Evolutionary conservation across 805 yeast species (phyloP).

Genomic region (Lipomyces sp.): DNA sequence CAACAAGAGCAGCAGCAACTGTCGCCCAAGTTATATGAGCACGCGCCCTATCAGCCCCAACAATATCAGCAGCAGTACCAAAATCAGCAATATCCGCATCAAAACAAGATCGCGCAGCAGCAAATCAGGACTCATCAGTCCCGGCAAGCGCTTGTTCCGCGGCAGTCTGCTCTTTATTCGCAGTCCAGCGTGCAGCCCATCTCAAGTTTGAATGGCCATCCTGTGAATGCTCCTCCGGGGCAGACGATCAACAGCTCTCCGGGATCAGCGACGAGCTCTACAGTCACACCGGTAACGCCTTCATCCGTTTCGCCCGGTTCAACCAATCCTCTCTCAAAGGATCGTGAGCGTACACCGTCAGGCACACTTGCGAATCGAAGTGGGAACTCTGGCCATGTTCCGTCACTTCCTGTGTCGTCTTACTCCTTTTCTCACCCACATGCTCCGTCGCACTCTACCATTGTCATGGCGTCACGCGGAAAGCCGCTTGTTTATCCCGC

Average conservation of each 20-base stretch:
- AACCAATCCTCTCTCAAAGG: too few relatives aligned
- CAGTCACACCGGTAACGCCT: too few relatives aligned
- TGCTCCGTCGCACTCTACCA: conserved; percentile 35
- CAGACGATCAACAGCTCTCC: too few relatives aligned
- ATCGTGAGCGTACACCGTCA: neutral
- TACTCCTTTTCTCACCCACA: conserved; percentile 27
- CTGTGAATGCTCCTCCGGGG: too few relatives aligned
- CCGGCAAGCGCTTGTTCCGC: neutral
- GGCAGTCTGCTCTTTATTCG: too few relatives aligned
- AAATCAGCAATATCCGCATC: neutral
- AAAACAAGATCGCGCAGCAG: neutral
- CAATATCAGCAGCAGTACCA: neutral
- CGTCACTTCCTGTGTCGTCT: conserved; percentile 26
- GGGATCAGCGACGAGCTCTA: too few relatives aligned
- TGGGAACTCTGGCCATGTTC: conserved; percentile 17
- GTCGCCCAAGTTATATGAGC: neutral
- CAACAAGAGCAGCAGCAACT: neutral
- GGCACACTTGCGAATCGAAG: too few relatives aligned
- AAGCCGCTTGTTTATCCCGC: conserved; percentile 88
- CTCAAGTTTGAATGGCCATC: too few relatives aligned
- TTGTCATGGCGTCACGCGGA: conserved; percentile 47
- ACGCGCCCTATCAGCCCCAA: neutral
- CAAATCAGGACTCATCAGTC: neutral
- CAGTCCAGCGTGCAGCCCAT: too few relatives aligned
- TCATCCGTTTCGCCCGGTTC: too few relatives aligned